Percentiles rank a stretch among this genome's conserved stretches.
These are phyloP conservation scores for Leishmania tarentolae DNA, from an alignment of 208 protist species.

Conservation along the genomic window DNA sequence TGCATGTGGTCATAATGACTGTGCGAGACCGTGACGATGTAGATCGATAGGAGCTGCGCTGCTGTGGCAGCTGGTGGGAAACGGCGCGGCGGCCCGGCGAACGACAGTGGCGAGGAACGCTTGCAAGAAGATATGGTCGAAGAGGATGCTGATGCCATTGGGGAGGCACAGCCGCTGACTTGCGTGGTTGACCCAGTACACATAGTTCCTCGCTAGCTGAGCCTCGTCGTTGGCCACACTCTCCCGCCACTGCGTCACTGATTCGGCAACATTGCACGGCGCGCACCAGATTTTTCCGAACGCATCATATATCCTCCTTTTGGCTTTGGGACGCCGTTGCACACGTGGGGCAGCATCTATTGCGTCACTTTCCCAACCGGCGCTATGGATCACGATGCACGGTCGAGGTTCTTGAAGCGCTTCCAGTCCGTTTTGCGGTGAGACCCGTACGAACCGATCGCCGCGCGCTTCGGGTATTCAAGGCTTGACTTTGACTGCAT, in stretches of 20 bases:
- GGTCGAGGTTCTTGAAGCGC: conserved; percentile 64
- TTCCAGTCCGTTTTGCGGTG: conserved; percentile 48
- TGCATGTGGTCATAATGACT: conserved; percentile 93
- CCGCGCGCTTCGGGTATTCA: conserved; percentile 17
- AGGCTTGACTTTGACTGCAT: conserved; percentile 18
- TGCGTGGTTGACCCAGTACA: conserved; percentile 86
- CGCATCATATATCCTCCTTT: conserved; percentile 41
- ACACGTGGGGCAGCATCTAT: conserved; percentile 18
- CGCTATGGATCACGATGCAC: not conserved
- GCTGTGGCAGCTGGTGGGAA: conserved; percentile 40
- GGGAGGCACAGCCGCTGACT: conserved; percentile 70
- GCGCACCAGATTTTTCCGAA: conserved; percentile 47
- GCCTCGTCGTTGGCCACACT: not conserved
- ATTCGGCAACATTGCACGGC: conserved; percentile 42
- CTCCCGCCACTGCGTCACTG: conserved; percentile 28
- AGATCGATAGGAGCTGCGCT: conserved; percentile 61
- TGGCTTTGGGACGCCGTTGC: conserved; percentile 28
- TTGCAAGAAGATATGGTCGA: conserved; percentile 87
- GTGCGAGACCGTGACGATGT: conserved; percentile 84
- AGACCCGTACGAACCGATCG: conserved; percentile 45
- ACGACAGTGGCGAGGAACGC: conserved; percentile 59
- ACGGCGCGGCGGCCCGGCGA: conserved; percentile 46
- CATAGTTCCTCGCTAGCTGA: conserved; percentile 21
- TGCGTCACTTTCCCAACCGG: conserved; percentile 6
- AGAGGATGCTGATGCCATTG: conserved; percentile 68